Base-by-base conservation (phyloP, 257 asterid genomes). In the Nicotiana sylvestris region DNA sequence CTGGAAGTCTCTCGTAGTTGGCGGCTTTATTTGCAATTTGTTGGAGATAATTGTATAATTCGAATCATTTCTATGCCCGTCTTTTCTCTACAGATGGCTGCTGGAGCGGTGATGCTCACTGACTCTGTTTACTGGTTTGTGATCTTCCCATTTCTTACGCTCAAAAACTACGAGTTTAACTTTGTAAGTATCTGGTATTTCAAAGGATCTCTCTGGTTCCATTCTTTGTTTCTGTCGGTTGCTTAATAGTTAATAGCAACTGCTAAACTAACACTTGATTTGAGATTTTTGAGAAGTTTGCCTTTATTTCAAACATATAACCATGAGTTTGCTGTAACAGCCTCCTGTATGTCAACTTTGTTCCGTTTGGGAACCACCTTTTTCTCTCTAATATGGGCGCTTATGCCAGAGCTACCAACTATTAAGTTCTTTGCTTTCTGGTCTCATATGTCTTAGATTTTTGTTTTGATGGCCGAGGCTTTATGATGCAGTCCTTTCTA, bases 31-130 rank as follows among this genome's bases (percentile, higher is more conserved):
- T 27, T 65, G 39, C 43, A 65, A 12, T 30, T 65, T 65, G 32
- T 29, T 65, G 39, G 39, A 29, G 70, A 29, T 27, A 65, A 51
- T 51, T 74, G 39, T 27, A 33, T 51, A 25, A 55, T 74, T 74
- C 62, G 29, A 3, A 74, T 49, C 43, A 51, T 74, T 74, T 27
- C 80, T 49, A 25, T 27, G 3, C 27, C 27, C 43, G 2, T 27
- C n/a, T 74, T 72, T 51, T 51, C 43, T 55, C 64, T 53, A 86
- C 95, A 96, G 99, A 89, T 92, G 91, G 90, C 95, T 66, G 98
- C 98, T 39, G 98, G 99, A 79, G 94, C 99, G 4, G 98, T 92
- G 81, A 87, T 92, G 87, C 88, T 96, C 84, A 93, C 99, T 2
- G 98, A 94, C 86, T 1, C 66, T 76, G 88, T 96, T 70, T 96